phyloP scores from a whole-genome alignment of 441 rosid species.

The Codiaeum variegatum region DNA sequence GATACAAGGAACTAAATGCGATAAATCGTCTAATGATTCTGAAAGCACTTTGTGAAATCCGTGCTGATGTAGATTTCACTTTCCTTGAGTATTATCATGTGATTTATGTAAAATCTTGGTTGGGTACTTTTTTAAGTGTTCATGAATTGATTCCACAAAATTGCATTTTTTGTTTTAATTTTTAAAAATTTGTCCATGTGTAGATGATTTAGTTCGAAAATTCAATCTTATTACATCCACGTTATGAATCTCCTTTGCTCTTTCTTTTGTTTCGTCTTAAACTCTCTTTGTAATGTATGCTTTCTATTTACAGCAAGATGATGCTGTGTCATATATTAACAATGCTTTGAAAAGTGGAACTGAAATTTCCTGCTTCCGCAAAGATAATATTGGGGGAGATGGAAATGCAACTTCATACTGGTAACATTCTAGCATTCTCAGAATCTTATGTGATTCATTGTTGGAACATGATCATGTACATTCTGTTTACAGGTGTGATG shows the following conservation, averaged over 20 bases:
- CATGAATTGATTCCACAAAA: neutral
- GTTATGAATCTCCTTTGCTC: neutral
- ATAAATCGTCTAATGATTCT: constrained; percentile 48
- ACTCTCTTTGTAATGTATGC: constrained; percentile 14
- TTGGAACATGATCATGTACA: constrained; percentile 18
- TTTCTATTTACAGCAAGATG: constrained; percentile 58
- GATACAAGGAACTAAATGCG: constrained; percentile 61
- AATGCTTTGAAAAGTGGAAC: constrained; percentile 46
- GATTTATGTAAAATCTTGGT: constrained; percentile 16
- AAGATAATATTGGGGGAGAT: constrained; percentile 57
- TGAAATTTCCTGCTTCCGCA: constrained; percentile 44
- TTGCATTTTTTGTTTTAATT: neutral
- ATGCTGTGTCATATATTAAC: constrained; percentile 48
- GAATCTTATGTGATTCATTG: constrained; percentile 11
- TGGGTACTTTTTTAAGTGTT: neutral
- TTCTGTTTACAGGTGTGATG: constrained; percentile 59
- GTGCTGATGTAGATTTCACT: constrained; percentile 50
- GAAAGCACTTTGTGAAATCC: constrained; percentile 81
- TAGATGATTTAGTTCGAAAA: neutral
- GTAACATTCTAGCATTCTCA: constrained; percentile 39
- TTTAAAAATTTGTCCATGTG: neutral
- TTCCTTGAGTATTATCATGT: constrained; percentile 5
- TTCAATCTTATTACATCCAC: neutral
- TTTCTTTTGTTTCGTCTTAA: constrained; percentile 11
- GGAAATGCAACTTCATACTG: constrained; percentile 65